Percentiles rank a stretch among this genome's conserved stretches.
Conservation (phyloP, 352 stramenopile species). For the Globisporangium sylvaticum region DNA sequence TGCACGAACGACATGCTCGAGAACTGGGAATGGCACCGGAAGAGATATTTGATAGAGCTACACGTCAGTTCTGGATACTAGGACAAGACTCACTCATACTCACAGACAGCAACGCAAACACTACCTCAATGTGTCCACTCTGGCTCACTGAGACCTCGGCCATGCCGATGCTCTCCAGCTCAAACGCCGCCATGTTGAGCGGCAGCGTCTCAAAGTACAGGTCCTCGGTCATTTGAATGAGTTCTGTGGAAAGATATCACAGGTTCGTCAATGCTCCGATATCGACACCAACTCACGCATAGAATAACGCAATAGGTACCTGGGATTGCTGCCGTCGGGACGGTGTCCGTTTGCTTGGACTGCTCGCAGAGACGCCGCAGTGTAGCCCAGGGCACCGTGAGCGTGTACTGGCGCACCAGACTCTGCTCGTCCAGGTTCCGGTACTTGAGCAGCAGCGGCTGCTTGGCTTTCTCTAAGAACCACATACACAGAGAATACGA, state of each 20-base stretch:
- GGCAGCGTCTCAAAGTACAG: slow-evolving; percentile 53
- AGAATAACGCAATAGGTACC: background rate
- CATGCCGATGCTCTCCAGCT: slow-evolving; percentile 47
- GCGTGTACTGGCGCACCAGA: slow-evolving; percentile 50
- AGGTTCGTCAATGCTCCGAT: slow-evolving; percentile 13
- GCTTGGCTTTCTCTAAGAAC: slow-evolving; percentile 17
- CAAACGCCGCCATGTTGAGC: slow-evolving; percentile 46
- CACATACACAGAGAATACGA: background rate
- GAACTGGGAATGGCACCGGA: slow-evolving; percentile 24
- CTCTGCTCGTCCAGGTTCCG: slow-evolving; percentile 33
- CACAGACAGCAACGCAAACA: background rate
- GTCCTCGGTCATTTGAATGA: slow-evolving; percentile 48
- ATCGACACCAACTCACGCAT: background rate
- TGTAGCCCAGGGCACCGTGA: slow-evolving; percentile 54
- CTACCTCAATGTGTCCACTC: slow-evolving; percentile 43
- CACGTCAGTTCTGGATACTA: background rate
- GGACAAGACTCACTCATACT: background rate
- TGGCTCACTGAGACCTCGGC: slow-evolving; percentile 37
- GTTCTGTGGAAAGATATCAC: slow-evolving; percentile 21
- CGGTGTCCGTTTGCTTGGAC: slow-evolving; percentile 7
- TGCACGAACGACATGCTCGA: slow-evolving; percentile 48
- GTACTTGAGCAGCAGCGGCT: slow-evolving; percentile 51
- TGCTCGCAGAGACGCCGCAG: slow-evolving; percentile 41
- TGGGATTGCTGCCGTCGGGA: background rate
- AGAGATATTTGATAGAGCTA: background rate